Percentiles rank a stretch among this genome's conserved stretches.
Evolutionary conservation across 331 rosid genomes (phyloP).

Genomic region (Pyracantha coccinea): DNA sequence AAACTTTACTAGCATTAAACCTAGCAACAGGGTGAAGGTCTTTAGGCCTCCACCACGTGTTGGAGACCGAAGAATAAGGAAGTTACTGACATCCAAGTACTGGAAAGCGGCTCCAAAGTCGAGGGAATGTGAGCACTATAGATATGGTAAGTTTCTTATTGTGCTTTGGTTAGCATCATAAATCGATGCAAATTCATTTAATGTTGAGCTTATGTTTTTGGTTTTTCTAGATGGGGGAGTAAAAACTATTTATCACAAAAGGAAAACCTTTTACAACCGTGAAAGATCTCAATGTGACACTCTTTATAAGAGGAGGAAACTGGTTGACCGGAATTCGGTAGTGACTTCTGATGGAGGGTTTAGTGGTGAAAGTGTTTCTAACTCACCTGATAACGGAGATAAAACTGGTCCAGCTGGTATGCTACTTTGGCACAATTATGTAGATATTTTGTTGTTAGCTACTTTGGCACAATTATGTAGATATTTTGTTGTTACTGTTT

Average conservation of each 20-base stretch:
- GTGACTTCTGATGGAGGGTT: conserved; percentile 64
- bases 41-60: conserved; percentile 41
- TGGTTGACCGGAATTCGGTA: conserved; percentile 38
- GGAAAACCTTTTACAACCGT: too few species aligned
- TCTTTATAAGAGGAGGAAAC: conserved; percentile 58
- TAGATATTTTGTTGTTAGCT: too few species aligned
- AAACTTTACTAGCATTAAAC: conserved; percentile 45
- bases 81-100: conserved; percentile 52
- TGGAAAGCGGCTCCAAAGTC: conserved; percentile 83
- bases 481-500: conserved; percentile 5
- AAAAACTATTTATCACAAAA: conserved; percentile 39
- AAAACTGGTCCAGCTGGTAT: conserved; percentile 33
- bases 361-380: conserved; percentile 77
- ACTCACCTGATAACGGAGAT: conserved; percentile 44
- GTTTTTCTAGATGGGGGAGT: conserved; percentile 38
- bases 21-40: conserved; percentile 49
- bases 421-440: conserved; percentile 23
- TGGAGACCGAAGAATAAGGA: conserved; percentile 61
- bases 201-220: background rate
- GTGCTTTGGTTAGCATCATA: background rate
- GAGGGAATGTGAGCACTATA: conserved; percentile 59
- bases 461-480: conserved; percentile 18
- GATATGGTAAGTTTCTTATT: conserved; percentile 50
- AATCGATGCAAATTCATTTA: background rate
- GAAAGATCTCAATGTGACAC: conserved; percentile 43